Conservation (phyloP, 208 protist species). For the Wallacemonas sp. region DNA sequence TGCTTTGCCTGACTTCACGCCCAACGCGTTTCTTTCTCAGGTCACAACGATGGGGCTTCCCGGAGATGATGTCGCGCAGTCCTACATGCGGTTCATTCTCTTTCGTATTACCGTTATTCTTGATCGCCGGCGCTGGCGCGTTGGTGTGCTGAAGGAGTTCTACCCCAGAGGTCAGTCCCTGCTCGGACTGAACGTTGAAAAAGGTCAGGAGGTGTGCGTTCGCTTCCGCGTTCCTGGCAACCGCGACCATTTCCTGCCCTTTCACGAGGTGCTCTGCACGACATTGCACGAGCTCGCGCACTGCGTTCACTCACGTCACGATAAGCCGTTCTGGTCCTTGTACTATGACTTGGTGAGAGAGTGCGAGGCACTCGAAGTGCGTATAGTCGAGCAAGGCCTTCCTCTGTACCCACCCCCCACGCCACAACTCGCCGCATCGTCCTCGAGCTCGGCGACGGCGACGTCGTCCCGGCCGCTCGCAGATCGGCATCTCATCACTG, state of each 20-base stretch:
- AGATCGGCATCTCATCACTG: not conserved
- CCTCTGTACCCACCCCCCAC: slow-evolving; percentile 35
- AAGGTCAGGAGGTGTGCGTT: slow-evolving; percentile 75
- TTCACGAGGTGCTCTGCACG: slow-evolving; percentile 84
- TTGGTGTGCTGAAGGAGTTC: slow-evolving; percentile 80
- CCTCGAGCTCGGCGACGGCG: not conserved
- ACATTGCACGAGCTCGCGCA: slow-evolving; percentile 90
- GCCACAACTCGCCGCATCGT: too few relatives aligned
- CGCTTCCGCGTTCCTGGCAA: slow-evolving; percentile 71
- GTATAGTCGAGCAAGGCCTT: slow-evolving; percentile 31
- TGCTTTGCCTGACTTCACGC: not conserved
- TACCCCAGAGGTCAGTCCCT: slow-evolving; percentile 72
- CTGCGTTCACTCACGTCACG: slow-evolving; percentile 58
- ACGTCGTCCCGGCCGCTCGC: not conserved
- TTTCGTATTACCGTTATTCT: slow-evolving; percentile 51
- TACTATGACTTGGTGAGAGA: slow-evolving; percentile 77
- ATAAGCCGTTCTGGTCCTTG: slow-evolving; percentile 73
- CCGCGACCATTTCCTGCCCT: slow-evolving; percentile 77
- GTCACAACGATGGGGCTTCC: slow-evolving; percentile 14
- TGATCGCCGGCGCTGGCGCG: slow-evolving; percentile 48
- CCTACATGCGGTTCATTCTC: slow-evolving; percentile 71
- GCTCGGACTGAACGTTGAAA: slow-evolving; percentile 84
- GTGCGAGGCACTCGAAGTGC: slow-evolving; percentile 66
- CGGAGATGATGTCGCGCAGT: slow-evolving; percentile 52
- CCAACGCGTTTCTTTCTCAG: not conserved